Conservation (phyloP, 1,139 yeast genomes). For the Suhomyces anneliseae region DNA sequence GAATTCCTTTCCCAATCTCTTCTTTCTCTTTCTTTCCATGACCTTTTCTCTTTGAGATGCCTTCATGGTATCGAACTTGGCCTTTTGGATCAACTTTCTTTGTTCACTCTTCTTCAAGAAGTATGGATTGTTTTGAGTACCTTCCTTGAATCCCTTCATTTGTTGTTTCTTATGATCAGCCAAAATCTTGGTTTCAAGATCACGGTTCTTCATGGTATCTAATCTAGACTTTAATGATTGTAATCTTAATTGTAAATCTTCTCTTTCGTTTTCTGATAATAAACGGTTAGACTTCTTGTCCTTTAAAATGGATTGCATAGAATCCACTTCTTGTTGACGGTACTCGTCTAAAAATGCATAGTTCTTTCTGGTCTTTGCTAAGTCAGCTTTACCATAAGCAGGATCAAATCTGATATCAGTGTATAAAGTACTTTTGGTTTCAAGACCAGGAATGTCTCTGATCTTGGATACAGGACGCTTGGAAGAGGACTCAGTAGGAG, state of each 20-base stretch:
- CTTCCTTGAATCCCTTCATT: conserved; percentile 44
- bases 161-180: conserved; percentile 52
- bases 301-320: conserved; percentile 56
- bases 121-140: conserved; percentile 50
- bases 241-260: conserved; percentile 52
- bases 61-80: conserved; percentile 85
- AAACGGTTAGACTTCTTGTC: conserved; percentile 51
- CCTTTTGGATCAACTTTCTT: conserved; percentile 81
- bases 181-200: conserved; percentile 67
- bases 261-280: conserved; percentile 49
- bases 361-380: conserved; percentile 62
- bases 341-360: conserved; percentile 86
- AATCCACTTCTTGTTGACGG: conserved; percentile 66
- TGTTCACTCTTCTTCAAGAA: conserved; percentile 80
- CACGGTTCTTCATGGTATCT: conserved; percentile 74
- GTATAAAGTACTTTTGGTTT: conserved; percentile 43
- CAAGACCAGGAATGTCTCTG: conserved; percentile 71
- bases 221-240: conserved; percentile 72
- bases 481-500: conserved; percentile 73
- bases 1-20: conserved; percentile 88
- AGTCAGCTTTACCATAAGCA: conserved; percentile 82
- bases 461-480: conserved; percentile 70
- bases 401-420: conserved; percentile 88
- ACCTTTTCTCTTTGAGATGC: conserved; percentile 80
- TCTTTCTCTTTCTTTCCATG: conserved; percentile 91